These are phyloP conservation scores for Rosa multiflora DNA, from an alignment of 306 rosid genomes.

Conservation along the genomic window DNA sequence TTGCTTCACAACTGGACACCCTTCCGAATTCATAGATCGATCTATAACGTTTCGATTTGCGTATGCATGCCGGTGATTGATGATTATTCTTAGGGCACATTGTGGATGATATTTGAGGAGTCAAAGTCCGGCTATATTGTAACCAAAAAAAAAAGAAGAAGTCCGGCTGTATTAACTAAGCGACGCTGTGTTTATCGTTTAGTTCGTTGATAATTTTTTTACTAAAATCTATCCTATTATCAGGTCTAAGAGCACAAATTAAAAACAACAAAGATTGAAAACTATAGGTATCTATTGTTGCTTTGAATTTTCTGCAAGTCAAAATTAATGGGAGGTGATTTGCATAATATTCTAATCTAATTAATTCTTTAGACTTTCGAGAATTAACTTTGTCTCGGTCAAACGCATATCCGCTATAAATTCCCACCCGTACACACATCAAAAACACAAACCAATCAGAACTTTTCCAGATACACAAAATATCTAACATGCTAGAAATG, in stretches of 20 bases:
- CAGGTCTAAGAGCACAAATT: too few species aligned
- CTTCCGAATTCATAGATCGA: background rate
- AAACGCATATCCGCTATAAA: background rate
- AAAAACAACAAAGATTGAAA: background rate
- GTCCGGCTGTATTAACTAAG: too few species aligned
- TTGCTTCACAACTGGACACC: background rate
- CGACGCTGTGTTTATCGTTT: too few species aligned
- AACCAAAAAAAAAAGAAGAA: too few species aligned
- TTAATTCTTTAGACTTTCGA: background rate
- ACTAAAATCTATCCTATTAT: too few species aligned
- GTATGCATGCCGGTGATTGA: background rate
- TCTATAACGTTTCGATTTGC: background rate
- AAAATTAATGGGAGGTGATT: background rate
- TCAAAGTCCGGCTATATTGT: too few species aligned
- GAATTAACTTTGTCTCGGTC: background rate
- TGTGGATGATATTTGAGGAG: too few species aligned
- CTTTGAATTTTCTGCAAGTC: conserved; percentile 7
- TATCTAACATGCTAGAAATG: background rate
- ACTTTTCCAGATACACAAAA: background rate
- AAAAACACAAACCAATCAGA: conserved; percentile 10
- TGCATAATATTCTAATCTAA: background rate
- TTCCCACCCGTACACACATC: background rate
- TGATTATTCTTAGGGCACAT: too few species aligned
- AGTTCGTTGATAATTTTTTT: too few species aligned
- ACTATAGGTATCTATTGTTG: background rate